Percentiles rank a stretch among this genome's conserved stretches.
These are phyloP conservation scores for Hortaea werneckii DNA, from an alignment of 2,329 filamentous ascomycete genomes.

Conservation along the genomic window DNA sequence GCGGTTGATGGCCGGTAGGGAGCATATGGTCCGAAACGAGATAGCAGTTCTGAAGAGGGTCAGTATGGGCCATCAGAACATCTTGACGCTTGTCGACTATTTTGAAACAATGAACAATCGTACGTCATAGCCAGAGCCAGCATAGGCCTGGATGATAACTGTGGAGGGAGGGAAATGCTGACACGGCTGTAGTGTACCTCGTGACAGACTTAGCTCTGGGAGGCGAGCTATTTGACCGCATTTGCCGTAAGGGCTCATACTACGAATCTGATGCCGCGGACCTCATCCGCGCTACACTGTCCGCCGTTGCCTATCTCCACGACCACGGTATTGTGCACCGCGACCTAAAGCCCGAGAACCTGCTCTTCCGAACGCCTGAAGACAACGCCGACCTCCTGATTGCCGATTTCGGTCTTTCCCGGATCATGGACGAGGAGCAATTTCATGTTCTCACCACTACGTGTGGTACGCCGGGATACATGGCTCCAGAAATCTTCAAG, in stretches of 20 bases:
- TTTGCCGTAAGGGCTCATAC: constrained; percentile 96
- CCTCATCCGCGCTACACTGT: constrained; percentile 86
- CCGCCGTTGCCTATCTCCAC: constrained; percentile 95
- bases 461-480: constrained; percentile 95
- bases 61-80: constrained; percentile 99
- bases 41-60: constrained; percentile 95
- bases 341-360: constrained; percentile 93
- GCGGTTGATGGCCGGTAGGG: constrained; percentile 87
- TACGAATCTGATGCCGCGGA: constrained; percentile 96
- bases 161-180: no score
- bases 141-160: not conserved
- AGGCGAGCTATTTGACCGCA: constrained; percentile 94
- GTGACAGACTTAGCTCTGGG: constrained; percentile 94
- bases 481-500: constrained; percentile 99
- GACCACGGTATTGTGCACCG: constrained; percentile 98
- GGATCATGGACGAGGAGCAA: constrained; percentile 98
- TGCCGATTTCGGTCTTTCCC: constrained; percentile 87
- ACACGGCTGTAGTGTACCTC: constrained; percentile 58
- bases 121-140: constrained; percentile 21
- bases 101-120: constrained; percentile 99
- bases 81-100: constrained; percentile 94
- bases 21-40: constrained; percentile 99
- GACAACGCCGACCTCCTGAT: constrained; percentile 96
- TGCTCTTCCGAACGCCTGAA: constrained; percentile 92
- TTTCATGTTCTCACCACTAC: constrained; percentile 97